A percentile compares a stretch with the other conserved stretches of the same genome.
Evolutionary conservation across 768 basidiomycete species (phyloP).

Genomic region (Leccinum incarnatum): DNA sequence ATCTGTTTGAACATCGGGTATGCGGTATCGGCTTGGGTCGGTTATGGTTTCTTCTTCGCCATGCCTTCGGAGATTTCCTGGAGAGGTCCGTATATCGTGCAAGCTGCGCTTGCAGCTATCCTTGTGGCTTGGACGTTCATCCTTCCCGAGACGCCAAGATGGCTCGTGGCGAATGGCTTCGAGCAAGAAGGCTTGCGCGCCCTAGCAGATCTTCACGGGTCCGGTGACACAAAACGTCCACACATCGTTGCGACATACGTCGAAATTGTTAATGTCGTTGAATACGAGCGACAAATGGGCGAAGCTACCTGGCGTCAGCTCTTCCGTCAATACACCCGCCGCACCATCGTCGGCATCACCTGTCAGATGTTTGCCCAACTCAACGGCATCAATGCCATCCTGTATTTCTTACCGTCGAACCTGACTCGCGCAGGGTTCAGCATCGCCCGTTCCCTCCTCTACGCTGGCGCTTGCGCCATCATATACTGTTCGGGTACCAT

Average conservation of each 20-base stretch:
- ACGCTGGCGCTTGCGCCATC: conserved; percentile 45
- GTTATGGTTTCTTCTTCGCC: conserved; percentile 49
- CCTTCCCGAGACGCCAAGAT: conserved; percentile 53
- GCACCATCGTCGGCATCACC: conserved; percentile 49
- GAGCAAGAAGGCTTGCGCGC: conserved; percentile 46
- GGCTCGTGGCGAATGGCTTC: conserved; percentile 54
- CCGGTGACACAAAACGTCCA: conserved; percentile 43
- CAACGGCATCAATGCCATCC: conserved; percentile 56
- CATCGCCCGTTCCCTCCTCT: conserved; percentile 42
- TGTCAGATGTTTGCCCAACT: conserved; percentile 56
- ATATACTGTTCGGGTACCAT: conserved; percentile 50
- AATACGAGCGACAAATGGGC: conserved; percentile 38
- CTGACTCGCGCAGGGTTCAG: conserved; percentile 50
- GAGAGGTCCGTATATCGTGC: conserved; percentile 55
- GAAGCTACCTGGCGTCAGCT: conserved; percentile 49
- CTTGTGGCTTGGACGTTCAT: conserved; percentile 47
- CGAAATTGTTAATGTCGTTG: conserved; percentile 40
- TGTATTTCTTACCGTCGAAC: conserved; percentile 56
- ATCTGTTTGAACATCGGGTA: conserved; percentile 51
- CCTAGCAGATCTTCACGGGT: conserved; percentile 57
- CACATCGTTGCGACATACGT: conserved; percentile 43
- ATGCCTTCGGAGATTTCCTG: conserved; percentile 48
- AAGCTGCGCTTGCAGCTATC: conserved; percentile 47
- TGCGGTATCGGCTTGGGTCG: conserved; percentile 48
- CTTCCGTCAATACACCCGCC: conserved; percentile 48